These are phyloP conservation scores for Dactylella cylindrospora DNA, from an alignment of 2,329 filamentous ascomycete genomes.

Conservation along the genomic window DNA sequence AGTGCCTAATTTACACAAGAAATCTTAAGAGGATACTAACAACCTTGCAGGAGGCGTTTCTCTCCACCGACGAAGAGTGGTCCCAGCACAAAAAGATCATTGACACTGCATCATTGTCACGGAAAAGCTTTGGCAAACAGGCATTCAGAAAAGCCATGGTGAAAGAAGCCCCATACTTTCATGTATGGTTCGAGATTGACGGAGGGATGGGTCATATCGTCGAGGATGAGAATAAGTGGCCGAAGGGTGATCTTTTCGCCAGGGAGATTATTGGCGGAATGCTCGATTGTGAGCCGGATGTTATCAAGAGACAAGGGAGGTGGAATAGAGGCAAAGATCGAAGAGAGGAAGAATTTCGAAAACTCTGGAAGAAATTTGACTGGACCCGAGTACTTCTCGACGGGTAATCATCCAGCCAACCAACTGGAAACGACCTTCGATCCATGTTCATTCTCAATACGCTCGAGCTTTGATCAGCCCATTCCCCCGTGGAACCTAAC, in stretches of 20 bases:
- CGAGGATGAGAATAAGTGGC: slow-evolving; percentile 83
- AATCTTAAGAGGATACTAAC: slow-evolving; percentile 3
- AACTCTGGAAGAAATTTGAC: slow-evolving; percentile 88
- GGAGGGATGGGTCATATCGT: slow-evolving; percentile 91
- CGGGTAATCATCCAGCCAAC: slow-evolving; percentile 51
- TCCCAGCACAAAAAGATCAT: slow-evolving; percentile 92
- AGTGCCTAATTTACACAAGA: slow-evolving; percentile 4
- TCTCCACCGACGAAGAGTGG: slow-evolving; percentile 88
- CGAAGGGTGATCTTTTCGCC: slow-evolving; percentile 86
- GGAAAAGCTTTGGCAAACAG: slow-evolving; percentile 67
- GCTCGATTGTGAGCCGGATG: slow-evolving; percentile 75
- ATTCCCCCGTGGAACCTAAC: too few species aligned
- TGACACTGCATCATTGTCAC: slow-evolving; percentile 67
- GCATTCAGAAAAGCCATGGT: slow-evolving; percentile 82
- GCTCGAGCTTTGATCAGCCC: too few species aligned
- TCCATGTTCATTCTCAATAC: too few species aligned
- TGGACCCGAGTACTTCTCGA: slow-evolving; percentile 70
- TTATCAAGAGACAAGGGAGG: slow-evolving; percentile 85
- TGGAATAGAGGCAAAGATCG: slow-evolving; percentile 68
- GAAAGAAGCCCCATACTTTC: slow-evolving; percentile 98
- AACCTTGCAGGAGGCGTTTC: slow-evolving; percentile 69
- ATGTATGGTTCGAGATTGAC: slow-evolving; percentile 91
- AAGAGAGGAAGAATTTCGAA: slow-evolving; percentile 75
- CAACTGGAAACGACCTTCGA: too few species aligned
- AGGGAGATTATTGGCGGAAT: slow-evolving; percentile 90